phyloP scores from a whole-genome alignment of 1,139 yeast species.

The Arxiozyma slooffiae region DNA sequence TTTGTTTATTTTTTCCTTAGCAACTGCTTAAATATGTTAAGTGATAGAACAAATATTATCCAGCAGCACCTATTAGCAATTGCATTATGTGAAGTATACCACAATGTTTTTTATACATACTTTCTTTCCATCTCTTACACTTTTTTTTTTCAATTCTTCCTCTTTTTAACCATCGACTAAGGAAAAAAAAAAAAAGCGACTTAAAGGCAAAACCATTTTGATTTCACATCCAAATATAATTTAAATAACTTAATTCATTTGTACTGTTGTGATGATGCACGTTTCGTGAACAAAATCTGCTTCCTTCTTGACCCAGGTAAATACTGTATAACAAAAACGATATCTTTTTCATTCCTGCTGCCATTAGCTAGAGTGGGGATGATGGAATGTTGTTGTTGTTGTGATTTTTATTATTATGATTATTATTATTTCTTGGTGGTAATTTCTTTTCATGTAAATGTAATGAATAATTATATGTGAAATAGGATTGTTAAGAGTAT shows the following conservation, averaged over 20 bases:
- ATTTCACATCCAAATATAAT: not conserved
- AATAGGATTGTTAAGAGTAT: slow-evolving; percentile 63
- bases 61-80: too few relatives aligned
- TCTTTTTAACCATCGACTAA: not conserved
- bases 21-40: too few relatives aligned
- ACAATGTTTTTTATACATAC: too few relatives aligned
- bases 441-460: not conserved
- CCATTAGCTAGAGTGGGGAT: not conserved
- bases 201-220: too few relatives aligned
- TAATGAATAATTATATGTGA: slow-evolving; percentile 64
- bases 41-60: too few relatives aligned
- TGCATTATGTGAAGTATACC: too few relatives aligned
- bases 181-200: not conserved
- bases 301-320: too few relatives aligned
- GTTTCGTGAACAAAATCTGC: slow-evolving; percentile 41
- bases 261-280: slow-evolving; percentile 9
- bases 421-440: not conserved
- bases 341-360: slow-evolving; percentile 43
- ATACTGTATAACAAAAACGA: slow-evolving; percentile 45
- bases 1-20: too few relatives aligned
- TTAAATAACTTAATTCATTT: not conserved
- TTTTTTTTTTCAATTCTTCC: not conserved
- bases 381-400: not conserved
- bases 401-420: not conserved
- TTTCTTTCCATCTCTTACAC: not conserved